Conservation (phyloP, 1,139 yeast species). For the Pichia sp. region DNA sequence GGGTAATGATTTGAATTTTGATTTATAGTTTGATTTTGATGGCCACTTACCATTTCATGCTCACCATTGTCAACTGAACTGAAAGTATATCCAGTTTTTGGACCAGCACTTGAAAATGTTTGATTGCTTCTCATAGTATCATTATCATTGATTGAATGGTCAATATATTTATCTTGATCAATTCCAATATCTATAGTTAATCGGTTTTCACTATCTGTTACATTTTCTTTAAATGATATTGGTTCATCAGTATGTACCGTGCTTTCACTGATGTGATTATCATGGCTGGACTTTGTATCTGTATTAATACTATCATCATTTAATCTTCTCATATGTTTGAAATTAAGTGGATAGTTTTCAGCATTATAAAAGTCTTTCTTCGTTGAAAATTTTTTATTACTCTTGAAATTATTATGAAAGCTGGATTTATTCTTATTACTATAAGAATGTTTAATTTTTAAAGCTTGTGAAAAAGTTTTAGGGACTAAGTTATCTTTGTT, state of each 20-base stretch:
- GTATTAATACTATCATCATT: background rate
- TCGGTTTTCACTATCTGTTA: background rate
- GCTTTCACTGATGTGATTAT: background rate
- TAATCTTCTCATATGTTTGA: background rate
- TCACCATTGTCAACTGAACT: slow-evolving; percentile 25
- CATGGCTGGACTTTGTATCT: background rate
- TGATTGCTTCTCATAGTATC: slow-evolving; percentile 18
- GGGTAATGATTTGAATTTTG: slow-evolving; percentile 11
- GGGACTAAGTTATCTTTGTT: background rate
- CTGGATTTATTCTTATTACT: background rate
- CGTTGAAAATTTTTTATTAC: background rate
- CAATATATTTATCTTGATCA: slow-evolving; percentile 11
- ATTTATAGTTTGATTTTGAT: slow-evolving; percentile 3
- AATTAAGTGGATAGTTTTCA: background rate
- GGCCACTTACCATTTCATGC: slow-evolving; percentile 1
- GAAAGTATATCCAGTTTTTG: slow-evolving; percentile 25
- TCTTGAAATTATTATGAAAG: background rate
- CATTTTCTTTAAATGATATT: background rate
- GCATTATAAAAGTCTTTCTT: background rate
- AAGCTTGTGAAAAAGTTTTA: slow-evolving; percentile 11
- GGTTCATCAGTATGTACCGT: background rate
- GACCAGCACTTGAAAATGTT: slow-evolving; percentile 23
- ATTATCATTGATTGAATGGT: slow-evolving; percentile 4
- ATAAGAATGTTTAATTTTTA: slow-evolving; percentile 8
- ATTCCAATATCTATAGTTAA: background rate